Conservation (phyloP, 495 filamentous ascomycete genomes). For the Cryomyces antarcticus region DNA sequence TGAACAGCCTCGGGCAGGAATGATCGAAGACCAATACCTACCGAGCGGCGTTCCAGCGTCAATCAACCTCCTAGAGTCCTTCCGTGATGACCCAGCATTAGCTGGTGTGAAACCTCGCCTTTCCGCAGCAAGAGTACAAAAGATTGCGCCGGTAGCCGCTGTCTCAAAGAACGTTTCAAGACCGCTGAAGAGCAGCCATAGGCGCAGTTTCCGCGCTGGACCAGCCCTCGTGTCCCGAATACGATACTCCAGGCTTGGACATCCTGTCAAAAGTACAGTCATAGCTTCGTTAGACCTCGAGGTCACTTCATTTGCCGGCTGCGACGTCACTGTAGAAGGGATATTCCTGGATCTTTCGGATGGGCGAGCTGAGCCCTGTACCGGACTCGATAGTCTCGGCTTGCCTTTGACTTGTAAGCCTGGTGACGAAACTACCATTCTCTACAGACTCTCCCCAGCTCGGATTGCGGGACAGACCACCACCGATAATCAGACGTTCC, state of each 20-base stretch:
- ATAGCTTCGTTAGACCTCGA: conserved; percentile 76
- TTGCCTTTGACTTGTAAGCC: conserved; percentile 54
- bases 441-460: conserved; percentile 44
- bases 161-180: conserved; percentile 35
- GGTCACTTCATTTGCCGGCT: conserved; percentile 62
- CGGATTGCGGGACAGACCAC: conserved; percentile 29
- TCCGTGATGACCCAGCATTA: conserved; percentile 47
- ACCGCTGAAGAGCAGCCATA: conserved; percentile 37
- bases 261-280: conserved; percentile 32
- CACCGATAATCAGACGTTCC: conserved; percentile 18
- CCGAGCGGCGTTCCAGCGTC: conserved; percentile 54
- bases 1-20: conserved; percentile 26
- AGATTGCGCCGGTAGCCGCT: conserved; percentile 47
- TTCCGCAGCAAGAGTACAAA: conserved; percentile 58
- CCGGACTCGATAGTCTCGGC: conserved; percentile 31
- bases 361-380: conserved; percentile 47
- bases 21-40: conserved; percentile 49
- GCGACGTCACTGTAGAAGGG: conserved; percentile 45
- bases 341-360: conserved; percentile 41
- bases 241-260: conserved; percentile 51
- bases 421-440: conserved; percentile 65
- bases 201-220: conserved; percentile 46
- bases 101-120: conserved; percentile 48
- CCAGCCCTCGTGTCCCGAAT: conserved; percentile 78
- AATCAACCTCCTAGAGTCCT: conserved; percentile 62